Conservation (phyloP, 208 protist species). For the Kentomonas sorsogonicus region DNA sequence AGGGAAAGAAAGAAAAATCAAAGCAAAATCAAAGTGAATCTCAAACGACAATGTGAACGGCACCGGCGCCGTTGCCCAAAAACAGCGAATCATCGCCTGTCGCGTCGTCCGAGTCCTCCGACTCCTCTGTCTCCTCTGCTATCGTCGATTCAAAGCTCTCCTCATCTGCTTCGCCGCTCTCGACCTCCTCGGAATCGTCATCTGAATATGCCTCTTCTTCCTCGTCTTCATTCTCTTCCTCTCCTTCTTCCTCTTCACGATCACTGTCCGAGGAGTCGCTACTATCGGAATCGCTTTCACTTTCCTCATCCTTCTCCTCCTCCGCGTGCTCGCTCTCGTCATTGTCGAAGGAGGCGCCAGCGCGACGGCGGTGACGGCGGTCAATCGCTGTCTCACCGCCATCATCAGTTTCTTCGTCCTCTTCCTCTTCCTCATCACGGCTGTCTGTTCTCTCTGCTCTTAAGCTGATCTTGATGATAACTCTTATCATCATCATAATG, state of each 20-base stretch:
- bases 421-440: no score
- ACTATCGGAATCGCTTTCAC: not conserved
- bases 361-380: conserved; percentile 16
- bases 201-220: not conserved
- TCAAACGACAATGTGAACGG: no score
- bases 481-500: no score
- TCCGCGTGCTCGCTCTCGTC: conserved; percentile 9
- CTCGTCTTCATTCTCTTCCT: conserved; percentile 11
- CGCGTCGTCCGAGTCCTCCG: not conserved
- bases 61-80: no score
- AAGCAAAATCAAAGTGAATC: no score
- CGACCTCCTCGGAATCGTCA: not conserved
- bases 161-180: not conserved
- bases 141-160: not conserved
- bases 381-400: conserved; percentile 17
- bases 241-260: conserved; percentile 7
- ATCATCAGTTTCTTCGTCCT: conserved; percentile 9
- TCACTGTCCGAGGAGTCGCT: conserved; percentile 8
- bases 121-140: not conserved
- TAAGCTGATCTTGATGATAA: no score
- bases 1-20: no score
- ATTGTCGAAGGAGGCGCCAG: conserved; percentile 9
- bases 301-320: conserved; percentile 8
- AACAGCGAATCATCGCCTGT: not conserved
- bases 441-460: no score